Conservation (phyloP, 75 land plant genomes). For the Isoetes taiwanensis region DNA sequence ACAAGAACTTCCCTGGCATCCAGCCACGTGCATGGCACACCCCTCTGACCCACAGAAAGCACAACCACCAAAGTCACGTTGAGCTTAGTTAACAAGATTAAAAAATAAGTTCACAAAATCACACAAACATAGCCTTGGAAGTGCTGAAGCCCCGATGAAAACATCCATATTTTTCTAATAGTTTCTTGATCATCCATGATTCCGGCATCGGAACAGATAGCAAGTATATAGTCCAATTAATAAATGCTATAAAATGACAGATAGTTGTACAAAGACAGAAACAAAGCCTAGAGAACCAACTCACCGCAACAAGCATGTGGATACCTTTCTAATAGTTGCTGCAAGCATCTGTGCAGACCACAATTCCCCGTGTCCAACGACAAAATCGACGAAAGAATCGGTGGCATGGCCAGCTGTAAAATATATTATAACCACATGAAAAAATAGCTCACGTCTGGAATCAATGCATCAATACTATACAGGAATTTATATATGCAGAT, state of each 20-base stretch:
- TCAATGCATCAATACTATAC: not conserved
- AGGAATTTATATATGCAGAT: too few species aligned
- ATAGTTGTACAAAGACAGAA: not conserved
- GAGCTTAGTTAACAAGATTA: too few species aligned
- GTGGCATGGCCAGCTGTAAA: conserved; percentile 89
- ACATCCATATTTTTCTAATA: too few species aligned
- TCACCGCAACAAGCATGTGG: too few species aligned
- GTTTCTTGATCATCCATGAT: too few species aligned
- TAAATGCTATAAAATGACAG: not conserved
- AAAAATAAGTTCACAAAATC: too few species aligned
- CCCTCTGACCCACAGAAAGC: conserved; percentile 34
- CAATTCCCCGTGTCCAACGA: conserved; percentile 90
- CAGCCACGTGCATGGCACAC: conserved; percentile 72
- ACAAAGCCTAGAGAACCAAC: too few species aligned
- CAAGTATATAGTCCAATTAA: too few species aligned
- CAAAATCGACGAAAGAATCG: conserved; percentile 81
- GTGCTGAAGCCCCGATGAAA: too few species aligned
- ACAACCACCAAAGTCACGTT: too few species aligned
- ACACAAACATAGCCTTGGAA: too few species aligned
- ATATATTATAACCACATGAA: not conserved
- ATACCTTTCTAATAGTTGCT: conserved; percentile 58
- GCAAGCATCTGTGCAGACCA: conserved; percentile 94
- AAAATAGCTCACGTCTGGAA: not conserved
- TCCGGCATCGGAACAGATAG: too few species aligned
- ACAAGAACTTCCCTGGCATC: conserved; percentile 89